Evolutionary conservation across 495 filamentous ascomycete species (phyloP).

Genomic region (Penicillium tannophilum): DNA sequence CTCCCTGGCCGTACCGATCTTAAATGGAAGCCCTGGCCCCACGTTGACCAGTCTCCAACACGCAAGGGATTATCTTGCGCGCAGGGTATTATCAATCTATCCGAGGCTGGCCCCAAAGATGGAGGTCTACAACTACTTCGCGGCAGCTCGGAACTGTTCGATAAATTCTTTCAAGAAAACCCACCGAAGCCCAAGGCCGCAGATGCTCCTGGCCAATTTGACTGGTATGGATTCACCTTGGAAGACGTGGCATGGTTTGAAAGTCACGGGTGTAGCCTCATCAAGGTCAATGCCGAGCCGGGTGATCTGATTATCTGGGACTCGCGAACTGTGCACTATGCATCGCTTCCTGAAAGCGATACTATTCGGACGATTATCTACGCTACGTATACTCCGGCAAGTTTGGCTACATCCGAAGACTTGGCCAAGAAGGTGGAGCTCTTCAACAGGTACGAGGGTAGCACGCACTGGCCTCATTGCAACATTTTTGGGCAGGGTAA

Average conservation of each 20-base stretch:
- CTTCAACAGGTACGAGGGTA: conserved; percentile 24
- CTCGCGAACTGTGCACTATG: conserved; percentile 32
- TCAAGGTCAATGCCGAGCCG: conserved; percentile 33
- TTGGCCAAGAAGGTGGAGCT: conserved; percentile 26
- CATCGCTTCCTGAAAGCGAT: conserved; percentile 10
- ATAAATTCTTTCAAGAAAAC: conserved; percentile 8
- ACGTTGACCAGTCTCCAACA: conserved; percentile 32
- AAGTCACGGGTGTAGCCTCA: conserved; percentile 14
- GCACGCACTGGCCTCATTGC: conserved; percentile 40
- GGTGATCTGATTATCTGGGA: conserved; percentile 43
- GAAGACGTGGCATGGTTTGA: conserved; percentile 6
- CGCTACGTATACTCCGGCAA: conserved; percentile 33
- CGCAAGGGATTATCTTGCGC: conserved; percentile 30
- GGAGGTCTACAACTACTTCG: conserved; percentile 22
- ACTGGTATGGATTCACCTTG: neutral
- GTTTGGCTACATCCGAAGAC: conserved; percentile 25
- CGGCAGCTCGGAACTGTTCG: neutral
- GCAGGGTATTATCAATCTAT: conserved; percentile 40
- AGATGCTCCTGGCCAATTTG: neutral
- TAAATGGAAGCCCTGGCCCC: conserved; percentile 28
- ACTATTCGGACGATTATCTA: conserved; percentile 29
- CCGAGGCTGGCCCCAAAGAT: conserved; percentile 22
- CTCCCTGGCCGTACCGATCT: conserved; percentile 21
- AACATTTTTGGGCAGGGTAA: conserved; percentile 13
- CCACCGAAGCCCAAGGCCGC: neutral